These are phyloP conservation scores for Rhizomucor miehei DNA, from an alignment of 371 early-diverging fungal genomes.

Conservation along the genomic window DNA sequence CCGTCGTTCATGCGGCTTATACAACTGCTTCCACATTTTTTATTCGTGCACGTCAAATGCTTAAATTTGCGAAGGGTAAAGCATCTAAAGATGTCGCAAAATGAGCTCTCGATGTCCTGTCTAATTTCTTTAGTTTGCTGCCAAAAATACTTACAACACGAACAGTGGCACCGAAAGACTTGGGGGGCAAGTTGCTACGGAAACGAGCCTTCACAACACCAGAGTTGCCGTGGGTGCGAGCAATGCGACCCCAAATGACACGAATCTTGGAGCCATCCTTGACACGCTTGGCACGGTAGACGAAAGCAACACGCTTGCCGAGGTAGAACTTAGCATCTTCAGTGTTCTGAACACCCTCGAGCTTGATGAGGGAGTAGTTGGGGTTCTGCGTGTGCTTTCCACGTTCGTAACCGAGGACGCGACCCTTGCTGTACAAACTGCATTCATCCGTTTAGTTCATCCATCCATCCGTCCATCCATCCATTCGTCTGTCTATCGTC, in stretches of 20 bases:
- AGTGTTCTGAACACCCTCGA: slow-evolving; percentile 90
- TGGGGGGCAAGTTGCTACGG: slow-evolving; percentile 94
- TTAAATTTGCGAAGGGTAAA: background rate
- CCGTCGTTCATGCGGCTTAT: too few relatives aligned
- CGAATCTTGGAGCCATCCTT: slow-evolving; percentile 92
- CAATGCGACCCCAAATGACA: slow-evolving; percentile 96
- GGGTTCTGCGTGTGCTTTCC: slow-evolving; percentile 89
- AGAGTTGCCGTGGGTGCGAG: slow-evolving; percentile 93
- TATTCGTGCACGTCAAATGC: too few relatives aligned
- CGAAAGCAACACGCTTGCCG: slow-evolving; percentile 83
- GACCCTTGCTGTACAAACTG: slow-evolving; percentile 97
- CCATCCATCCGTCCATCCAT: slow-evolving; percentile 17
- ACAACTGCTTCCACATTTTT: too few relatives aligned
- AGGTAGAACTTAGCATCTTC: slow-evolving; percentile 88
- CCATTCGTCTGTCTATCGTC: slow-evolving; percentile 4
- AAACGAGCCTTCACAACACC: slow-evolving; percentile 97
- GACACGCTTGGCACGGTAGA: slow-evolving; percentile 87
- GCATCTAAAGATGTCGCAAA: background rate
- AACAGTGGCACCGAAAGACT: slow-evolving; percentile 88
- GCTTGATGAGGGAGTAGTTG: slow-evolving; percentile 87
- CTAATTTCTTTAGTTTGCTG: background rate
- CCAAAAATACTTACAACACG: slow-evolving; percentile 72
- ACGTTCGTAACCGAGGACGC: slow-evolving; percentile 93
- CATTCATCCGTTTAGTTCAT: slow-evolving; percentile 12
- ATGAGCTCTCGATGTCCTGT: too few relatives aligned